These are phyloP conservation scores for Leucoagaricus sp. DNA, from an alignment of 1,284 basidiomycete genomes.

Conservation along the genomic window DNA sequence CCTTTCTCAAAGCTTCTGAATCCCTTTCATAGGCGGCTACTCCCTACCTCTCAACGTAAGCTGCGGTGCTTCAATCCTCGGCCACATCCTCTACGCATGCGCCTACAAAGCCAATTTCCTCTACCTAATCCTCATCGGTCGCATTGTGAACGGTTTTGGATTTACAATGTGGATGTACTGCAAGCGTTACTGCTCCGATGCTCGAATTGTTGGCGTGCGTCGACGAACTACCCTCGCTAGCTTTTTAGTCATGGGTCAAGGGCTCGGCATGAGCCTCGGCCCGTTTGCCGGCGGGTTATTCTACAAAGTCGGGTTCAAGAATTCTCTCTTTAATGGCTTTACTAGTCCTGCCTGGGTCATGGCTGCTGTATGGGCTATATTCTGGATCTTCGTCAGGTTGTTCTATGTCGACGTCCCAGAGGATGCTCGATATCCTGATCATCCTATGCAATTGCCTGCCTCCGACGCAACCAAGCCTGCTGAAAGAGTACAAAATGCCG, in stretches of 20 bases:
- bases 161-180: slow-evolving; percentile 47
- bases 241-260: slow-evolving; percentile 66
- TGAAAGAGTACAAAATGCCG: no score
- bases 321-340: slow-evolving; percentile 52
- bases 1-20: neutral
- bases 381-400: slow-evolving; percentile 44
- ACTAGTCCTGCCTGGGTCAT: slow-evolving; percentile 71
- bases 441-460: neutral
- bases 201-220: slow-evolving; percentile 66
- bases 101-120: slow-evolving; percentile 42
- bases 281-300: slow-evolving; percentile 70
- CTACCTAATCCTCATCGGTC: slow-evolving; percentile 49
- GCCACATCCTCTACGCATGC: slow-evolving; percentile 42
- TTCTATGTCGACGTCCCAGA: slow-evolving; percentile 56
- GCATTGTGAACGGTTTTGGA: slow-evolving; percentile 50
- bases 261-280: slow-evolving; percentile 62
- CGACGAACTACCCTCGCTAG: slow-evolving; percentile 63
- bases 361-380: slow-evolving; percentile 53
- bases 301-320: slow-evolving; percentile 54
- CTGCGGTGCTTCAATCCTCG: slow-evolving; percentile 36
- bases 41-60: slow-evolving; percentile 46
- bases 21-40: slow-evolving; percentile 49
- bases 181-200: slow-evolving; percentile 67
- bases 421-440: neutral
- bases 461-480: neutral